Base-by-base conservation (phyloP, 495 filamentous ascomycete genomes). In the Talaromyces nanjingensis region DNA sequence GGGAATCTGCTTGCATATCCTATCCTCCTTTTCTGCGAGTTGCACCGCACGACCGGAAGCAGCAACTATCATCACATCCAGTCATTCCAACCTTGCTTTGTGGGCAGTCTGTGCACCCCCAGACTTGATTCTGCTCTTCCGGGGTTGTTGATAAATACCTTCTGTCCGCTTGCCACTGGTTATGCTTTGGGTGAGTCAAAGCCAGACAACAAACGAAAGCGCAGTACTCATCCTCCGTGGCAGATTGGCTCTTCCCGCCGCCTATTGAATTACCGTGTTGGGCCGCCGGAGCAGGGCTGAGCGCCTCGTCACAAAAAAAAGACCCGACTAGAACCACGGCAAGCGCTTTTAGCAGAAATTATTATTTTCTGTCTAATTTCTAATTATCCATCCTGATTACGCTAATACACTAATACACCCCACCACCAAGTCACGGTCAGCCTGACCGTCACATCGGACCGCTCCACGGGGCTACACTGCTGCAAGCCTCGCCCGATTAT, bases 391-490 rank as follows among this genome's bases (percentile, higher is more conserved):
- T 42, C 37, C 3, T 42, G 8, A 42, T 12, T 42, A 37, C 33
- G 33, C 33, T 37, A 16, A 42, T 42, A 42, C 34, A 4, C 11
- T 37, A 37, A 37, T 42, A 42, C 37, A 12, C 33, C 8, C n/a
- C 14, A 11, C 39, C 39, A 8, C 39, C 39, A 18, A 49, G 37
- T 42, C 37, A 42, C 37, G 9, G 53, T 56, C 53, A 29, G 53
- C n/a, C 53, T 56, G 53, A 56, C 53, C 24, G 53, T 56, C 53
- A 56, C 53, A 56, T 56, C 53, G 53, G 53, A 56, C 53, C 53
- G 53, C 53, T 29, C 53, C 27, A 29, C 53, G 27, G 22, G 53
- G 22, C 53, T 29, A 29, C 24, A 14, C 53, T 56, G 27, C 27
- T 29, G 53, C 53, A 25, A 27, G 53, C 22, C 53, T 56, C 27